A percentile compares a stretch with the other conserved stretches of the same genome.
Evolutionary conservation across 2,329 filamentous ascomycete genomes (phyloP).

Genomic region (Beauveria sp.): DNA sequence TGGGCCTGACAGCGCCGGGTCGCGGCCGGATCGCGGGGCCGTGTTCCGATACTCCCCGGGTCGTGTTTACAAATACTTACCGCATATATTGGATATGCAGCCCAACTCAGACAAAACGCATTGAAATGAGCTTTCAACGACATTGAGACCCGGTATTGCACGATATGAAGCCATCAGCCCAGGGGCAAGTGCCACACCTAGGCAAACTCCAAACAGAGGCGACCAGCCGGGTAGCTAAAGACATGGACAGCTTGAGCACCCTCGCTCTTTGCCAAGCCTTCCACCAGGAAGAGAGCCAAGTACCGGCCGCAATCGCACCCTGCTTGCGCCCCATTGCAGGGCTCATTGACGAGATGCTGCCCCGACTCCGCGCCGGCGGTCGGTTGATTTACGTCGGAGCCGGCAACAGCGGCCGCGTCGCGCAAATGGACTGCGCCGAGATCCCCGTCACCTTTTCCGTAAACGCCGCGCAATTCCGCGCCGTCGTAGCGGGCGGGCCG

Average conservation of each 20-base stretch:
- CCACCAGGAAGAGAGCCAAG: neutral
- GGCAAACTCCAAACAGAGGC: neutral
- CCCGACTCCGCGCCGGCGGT: neutral
- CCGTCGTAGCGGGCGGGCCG: neutral
- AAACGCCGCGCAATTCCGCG: neutral
- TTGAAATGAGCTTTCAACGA: neutral
- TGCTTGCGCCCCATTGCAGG: neutral
- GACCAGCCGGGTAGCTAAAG: neutral
- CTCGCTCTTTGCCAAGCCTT: neutral
- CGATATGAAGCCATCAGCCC: neutral
- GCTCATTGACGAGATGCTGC: neutral
- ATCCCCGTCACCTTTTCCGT: neutral
- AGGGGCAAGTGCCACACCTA: neutral
- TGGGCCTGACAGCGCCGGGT: neutral
- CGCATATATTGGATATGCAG: neutral
- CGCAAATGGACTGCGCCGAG: neutral
- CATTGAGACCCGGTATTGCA: neutral
- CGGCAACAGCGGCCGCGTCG: neutral
- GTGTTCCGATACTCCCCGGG: neutral
- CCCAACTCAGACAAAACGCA: neutral
- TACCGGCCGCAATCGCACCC: neutral
- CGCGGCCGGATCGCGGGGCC: neutral
- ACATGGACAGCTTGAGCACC: neutral
- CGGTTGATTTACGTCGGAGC: neutral
- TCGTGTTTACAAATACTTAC: too few relatives aligned